Evolutionary conservation across 306 rosid species (phyloP), one percentile per base, ranked within the genome.

Genomic region (Castanospermum australe): DNA sequence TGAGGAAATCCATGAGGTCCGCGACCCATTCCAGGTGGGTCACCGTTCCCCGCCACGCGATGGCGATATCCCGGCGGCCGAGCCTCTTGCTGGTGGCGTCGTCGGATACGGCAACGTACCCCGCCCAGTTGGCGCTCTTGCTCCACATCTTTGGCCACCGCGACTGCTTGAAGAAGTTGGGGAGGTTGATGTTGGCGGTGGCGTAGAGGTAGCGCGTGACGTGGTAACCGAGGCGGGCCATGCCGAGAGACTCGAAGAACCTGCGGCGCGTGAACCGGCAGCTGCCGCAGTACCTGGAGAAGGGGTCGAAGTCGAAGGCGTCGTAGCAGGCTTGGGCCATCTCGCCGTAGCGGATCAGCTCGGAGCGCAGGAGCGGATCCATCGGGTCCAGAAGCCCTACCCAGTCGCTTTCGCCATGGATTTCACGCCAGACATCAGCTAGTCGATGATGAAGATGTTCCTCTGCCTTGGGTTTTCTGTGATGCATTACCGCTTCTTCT

Each of bases 291-390:
- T 90, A 92, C 55, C 86, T 92, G 24, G 97, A 94, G 30, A 89
- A 94, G 0, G 96, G 90, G 74, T 94, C 97, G 77, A 86, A 89
- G 63, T 92, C 96, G 76, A 94, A 94, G 10, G 92, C 92, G 65
- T 94, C 98, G 80, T 94, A 94, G 61, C 97, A 92, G 6, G 96
- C 89, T 64, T 94, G 97, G 6, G 94, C 90, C 97, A 92, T 90
- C 66, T 94, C 98, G 7, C 98, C 96, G 51, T 90, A 92, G 2
- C 97, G 93, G 60, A 94, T 86, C 0, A 94, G 85, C 54, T 94
- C 98, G 0, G 80, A 67, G 2, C 97, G 83, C 1, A 94, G 69
- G 5, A 92, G 76, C 1, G 89, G 88, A 71, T 90, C 87, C 87
- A 94, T 86, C 2, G 94, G 98, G 41, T 92, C 94, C 0, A 92